phyloP scores from a whole-genome alignment of 2,329 filamentous ascomycete genomes.

The Emydomyces testavorans region DNA sequence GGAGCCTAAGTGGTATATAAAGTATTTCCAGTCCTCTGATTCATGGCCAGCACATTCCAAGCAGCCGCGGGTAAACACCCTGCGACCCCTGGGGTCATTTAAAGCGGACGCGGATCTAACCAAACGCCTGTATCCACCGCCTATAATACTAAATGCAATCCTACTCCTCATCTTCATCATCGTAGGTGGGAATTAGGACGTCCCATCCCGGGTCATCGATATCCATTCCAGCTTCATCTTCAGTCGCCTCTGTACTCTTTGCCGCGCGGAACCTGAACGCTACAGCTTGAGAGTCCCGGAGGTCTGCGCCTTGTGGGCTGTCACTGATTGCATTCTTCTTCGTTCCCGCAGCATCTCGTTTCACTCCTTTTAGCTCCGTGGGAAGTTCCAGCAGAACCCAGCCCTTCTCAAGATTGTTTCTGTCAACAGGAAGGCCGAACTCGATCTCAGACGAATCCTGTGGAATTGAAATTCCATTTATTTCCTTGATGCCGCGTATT shows the following conservation, averaged over 20 bases:
- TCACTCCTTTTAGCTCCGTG: conserved; percentile 20
- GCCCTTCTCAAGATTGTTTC: conserved; percentile 39
- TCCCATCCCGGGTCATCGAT: conserved; percentile 17
- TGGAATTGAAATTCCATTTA: conserved; percentile 32
- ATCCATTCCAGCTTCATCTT: conserved; percentile 27
- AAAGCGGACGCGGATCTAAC: no score
- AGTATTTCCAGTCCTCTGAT: no score
- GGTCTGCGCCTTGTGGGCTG: conserved; percentile 26
- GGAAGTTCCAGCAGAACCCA: conserved; percentile 37
- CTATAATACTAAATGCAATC: background rate
- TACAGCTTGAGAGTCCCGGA: conserved; percentile 31
- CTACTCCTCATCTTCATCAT: conserved; percentile 16
- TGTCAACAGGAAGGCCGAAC: conserved; percentile 39
- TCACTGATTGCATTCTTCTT: conserved; percentile 25
- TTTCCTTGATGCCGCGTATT: conserved; percentile 32
- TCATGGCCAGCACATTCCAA: no score
- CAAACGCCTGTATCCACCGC: background rate
- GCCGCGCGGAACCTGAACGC: conserved; percentile 31
- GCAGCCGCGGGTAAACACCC: no score
- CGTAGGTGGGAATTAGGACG: conserved; percentile 17
- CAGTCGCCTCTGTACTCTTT: conserved; percentile 24
- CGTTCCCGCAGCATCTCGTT: conserved; percentile 19
- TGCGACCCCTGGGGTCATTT: no score
- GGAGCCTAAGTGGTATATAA: no score
- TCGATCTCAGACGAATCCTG: conserved; percentile 34